phyloP scores from a whole-genome alignment of 2,329 filamentous ascomycete genomes.

The Lecanicillium sp. region DNA sequence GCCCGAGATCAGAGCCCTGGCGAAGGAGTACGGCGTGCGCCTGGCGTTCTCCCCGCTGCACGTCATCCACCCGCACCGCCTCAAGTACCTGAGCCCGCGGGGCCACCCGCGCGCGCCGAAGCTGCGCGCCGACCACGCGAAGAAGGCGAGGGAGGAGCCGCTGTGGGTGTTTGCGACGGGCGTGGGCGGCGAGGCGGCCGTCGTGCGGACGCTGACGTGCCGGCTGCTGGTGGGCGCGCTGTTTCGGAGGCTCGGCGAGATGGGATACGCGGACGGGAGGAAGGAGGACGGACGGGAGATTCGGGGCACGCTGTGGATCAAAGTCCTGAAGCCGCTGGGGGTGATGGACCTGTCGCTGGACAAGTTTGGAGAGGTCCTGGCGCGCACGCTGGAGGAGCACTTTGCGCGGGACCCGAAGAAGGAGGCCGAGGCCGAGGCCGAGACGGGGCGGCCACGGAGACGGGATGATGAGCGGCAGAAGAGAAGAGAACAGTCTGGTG shows the following conservation, averaged over 20 bases:
- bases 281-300: constrained; percentile 15
- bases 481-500: no score
- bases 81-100: constrained; percentile 26
- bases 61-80: constrained; percentile 28
- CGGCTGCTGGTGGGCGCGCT: constrained; percentile 23
- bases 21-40: constrained; percentile 18
- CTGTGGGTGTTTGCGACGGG: constrained; percentile 28
- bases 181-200: constrained; percentile 12
- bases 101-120: constrained; percentile 27
- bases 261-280: constrained; percentile 20
- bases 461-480: no score
- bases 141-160: constrained; percentile 22
- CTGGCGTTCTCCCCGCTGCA: constrained; percentile 25
- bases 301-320: constrained; percentile 23
- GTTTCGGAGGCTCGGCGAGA: constrained; percentile 22
- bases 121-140: constrained; percentile 24
- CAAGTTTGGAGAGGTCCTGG: constrained; percentile 17
- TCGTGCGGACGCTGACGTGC: constrained; percentile 23
- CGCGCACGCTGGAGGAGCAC: constrained; percentile 9
- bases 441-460: not conserved
- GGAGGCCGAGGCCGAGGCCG: not conserved
- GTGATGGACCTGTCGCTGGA: constrained; percentile 15
- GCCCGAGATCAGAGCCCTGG: constrained; percentile 13
- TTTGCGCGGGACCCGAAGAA: not conserved
- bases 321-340: constrained; percentile 16